Percentiles rank a stretch among this genome's conserved stretches.
Evolutionary conservation across 2,329 filamentous ascomycete species (phyloP).

Genomic region (Aspergillus nomiae): DNA sequence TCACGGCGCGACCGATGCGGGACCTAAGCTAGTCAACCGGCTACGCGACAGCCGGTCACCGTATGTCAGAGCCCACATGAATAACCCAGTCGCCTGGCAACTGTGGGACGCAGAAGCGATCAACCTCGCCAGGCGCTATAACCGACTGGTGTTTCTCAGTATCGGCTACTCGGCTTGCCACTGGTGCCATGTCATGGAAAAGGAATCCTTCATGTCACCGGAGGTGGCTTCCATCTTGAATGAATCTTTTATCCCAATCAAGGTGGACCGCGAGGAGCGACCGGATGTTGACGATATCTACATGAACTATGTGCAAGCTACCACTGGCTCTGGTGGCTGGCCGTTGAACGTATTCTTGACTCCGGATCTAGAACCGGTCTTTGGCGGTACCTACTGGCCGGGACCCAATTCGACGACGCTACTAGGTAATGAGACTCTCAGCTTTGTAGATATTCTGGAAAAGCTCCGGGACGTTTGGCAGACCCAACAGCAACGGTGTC

Average conservation of each 20-base stretch:
- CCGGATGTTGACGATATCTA: constrained; percentile 95
- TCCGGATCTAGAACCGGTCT: constrained; percentile 87
- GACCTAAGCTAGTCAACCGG: constrained; percentile 54
- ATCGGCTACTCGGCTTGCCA: constrained; percentile 96
- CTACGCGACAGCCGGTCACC: constrained; percentile 32
- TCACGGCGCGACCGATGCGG: constrained; percentile 25
- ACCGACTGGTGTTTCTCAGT: constrained; percentile 88
- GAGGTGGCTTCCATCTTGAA: constrained; percentile 83
- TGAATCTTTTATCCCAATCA: constrained; percentile 82
- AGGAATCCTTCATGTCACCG: constrained; percentile 84
- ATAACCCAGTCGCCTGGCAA: constrained; percentile 91
- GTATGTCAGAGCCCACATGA: constrained; percentile 70
- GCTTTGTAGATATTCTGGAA: constrained; percentile 78
- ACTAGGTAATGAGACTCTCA: constrained; percentile 62
- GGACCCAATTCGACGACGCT: constrained; percentile 65
- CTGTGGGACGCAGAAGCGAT: constrained; percentile 77
- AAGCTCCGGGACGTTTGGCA: constrained; percentile 77
- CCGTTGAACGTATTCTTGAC: constrained; percentile 96
- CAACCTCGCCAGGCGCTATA: constrained; percentile 73
- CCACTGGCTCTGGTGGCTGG: constrained; percentile 88
- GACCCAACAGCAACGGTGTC: constrained; percentile 79
- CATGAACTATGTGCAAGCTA: constrained; percentile 97
- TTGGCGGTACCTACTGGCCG: constrained; percentile 95
- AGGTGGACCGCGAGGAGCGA: constrained; percentile 90
- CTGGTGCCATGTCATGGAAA: constrained; percentile 90